Percentiles rank a stretch among this genome's conserved stretches.
Evolutionary conservation across 441 rosid genomes (phyloP).

Genomic region (Gossypium aridum): DNA sequence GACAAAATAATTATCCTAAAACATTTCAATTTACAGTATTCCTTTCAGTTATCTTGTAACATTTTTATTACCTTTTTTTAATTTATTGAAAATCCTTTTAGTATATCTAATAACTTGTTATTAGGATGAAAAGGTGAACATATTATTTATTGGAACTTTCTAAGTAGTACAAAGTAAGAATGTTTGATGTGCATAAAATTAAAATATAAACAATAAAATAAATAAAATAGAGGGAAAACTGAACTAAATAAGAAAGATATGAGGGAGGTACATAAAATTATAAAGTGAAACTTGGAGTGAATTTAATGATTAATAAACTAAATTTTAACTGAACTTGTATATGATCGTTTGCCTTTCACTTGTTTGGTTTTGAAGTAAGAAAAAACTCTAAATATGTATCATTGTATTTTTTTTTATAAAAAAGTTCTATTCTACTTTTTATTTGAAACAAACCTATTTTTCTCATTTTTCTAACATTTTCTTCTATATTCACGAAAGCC

Average conservation of each 20-base stretch:
- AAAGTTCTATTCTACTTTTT: background rate
- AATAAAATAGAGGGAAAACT: background rate
- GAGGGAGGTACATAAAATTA: background rate
- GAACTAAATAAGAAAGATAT: background rate
- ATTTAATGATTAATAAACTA: no score
- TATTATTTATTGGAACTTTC: background rate
- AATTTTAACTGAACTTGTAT: no score
- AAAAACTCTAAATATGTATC: no score
- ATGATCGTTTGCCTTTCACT: no score
- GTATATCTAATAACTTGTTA: background rate
- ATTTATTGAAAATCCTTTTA: background rate
- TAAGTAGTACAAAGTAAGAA: background rate
- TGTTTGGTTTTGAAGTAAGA: no score
- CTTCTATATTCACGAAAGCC: background rate
- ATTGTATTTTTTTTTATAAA: no score
- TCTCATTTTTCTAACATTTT: background rate
- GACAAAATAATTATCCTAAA: background rate
- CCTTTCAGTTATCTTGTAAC: background rate
- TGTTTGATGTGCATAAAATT: background rate
- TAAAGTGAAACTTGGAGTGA: background rate
- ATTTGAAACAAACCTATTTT: background rate
- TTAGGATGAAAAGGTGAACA: background rate
- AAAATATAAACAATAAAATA: background rate
- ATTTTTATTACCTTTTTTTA: background rate
- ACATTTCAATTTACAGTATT: background rate